Base-by-base conservation (phyloP, 139 green algal genomes). In the Asterochloris erici region DNA sequence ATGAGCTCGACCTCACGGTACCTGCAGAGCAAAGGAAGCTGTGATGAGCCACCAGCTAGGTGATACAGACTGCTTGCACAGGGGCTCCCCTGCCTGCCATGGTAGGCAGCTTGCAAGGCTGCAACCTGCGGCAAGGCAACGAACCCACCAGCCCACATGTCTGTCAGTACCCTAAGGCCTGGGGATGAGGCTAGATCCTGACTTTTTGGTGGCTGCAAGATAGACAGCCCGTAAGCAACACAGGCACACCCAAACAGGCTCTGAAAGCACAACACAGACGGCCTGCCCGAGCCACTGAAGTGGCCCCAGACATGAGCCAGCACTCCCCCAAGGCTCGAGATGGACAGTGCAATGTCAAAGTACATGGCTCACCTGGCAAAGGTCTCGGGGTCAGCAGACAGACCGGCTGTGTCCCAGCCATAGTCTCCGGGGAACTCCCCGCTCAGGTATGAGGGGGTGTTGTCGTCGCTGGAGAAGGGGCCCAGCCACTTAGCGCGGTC, bases 341-440 rank as follows among this genome's bases (percentile, higher is more conserved):
- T 54, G 6, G 6, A 54, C 38, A 54, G 38, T 6, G 38, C 6
- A 54, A 10, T 54, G 38, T 54, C 38, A 54, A 6, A 6, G 38
- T 54, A 6, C 38, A 2, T 54, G 2, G 38, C 38, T 54, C 38
- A 87, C 54, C 62, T 83, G 63, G 90, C 79, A 71, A 95, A 97
- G 88, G 91, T 96, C 90, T 95, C 93, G 73, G 95, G 95, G 94
- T 98, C 95, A 68, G 95, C 93, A 61, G 94, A 98, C 82, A 98
- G 94, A 81, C 95, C 94, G 68, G 93, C 94, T 82, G 95, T 97
- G 91, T 98, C 95, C 94, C 94, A 98, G 88, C 95, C 95, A 84
- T 98, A 98, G 93, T 98, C 94, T 86, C 94, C 94, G 75, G 94
- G 86, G 89, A 93, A 97, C 94, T 98, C 94, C 81, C 94, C 94